Conservation (phyloP, 106 monocot genomes). For the Iris macrosiphon region DNA sequence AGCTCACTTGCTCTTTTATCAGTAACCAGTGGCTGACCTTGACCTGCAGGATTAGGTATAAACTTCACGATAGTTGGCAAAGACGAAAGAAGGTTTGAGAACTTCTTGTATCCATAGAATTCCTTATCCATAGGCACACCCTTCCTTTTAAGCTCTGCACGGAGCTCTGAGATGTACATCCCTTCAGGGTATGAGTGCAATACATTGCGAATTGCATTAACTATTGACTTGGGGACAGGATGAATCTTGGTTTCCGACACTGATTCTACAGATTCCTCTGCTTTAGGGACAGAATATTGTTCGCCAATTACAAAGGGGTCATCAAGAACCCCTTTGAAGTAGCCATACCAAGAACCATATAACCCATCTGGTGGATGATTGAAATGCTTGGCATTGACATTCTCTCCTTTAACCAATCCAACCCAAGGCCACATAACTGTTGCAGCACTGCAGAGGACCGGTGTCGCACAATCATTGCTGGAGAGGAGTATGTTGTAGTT, state of each 20-base stretch:
- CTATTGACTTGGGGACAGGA: slow-evolving; percentile 43
- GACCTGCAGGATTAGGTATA: slow-evolving; percentile 26
- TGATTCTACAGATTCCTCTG: slow-evolving; percentile 39
- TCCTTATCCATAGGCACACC: slow-evolving; percentile 54
- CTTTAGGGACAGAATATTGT: slow-evolving; percentile 8
- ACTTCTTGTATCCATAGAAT: slow-evolving; percentile 70
- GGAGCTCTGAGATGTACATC: slow-evolving; percentile 37
- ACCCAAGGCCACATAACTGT: slow-evolving; percentile 89
- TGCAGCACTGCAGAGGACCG: slow-evolving; percentile 70
- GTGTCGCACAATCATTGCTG: slow-evolving; percentile 25
- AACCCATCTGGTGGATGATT: slow-evolving; percentile 91
- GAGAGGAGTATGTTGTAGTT: slow-evolving; percentile 92
- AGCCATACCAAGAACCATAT: slow-evolving; percentile 91
- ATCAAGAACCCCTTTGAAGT: slow-evolving; percentile 57
- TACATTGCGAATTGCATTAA: slow-evolving; percentile 45
- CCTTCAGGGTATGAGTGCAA: slow-evolving; percentile 61
- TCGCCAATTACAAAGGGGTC: slow-evolving; percentile 42
- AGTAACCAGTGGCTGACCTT: slow-evolving; percentile 38
- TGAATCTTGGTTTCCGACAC: slow-evolving; percentile 40
- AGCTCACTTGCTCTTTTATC: slow-evolving; percentile 20
- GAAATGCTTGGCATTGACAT: slow-evolving; percentile 41
- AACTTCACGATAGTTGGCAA: slow-evolving; percentile 47
- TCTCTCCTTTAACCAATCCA: slow-evolving; percentile 44
- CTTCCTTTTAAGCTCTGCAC: slow-evolving; percentile 43
- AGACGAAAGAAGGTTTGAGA: slow-evolving; percentile 53